A percentile compares a stretch with the other conserved stretches of the same genome.
These are phyloP conservation scores for Vinca minor DNA, from an alignment of 257 asterid species.

Conservation along the genomic window DNA sequence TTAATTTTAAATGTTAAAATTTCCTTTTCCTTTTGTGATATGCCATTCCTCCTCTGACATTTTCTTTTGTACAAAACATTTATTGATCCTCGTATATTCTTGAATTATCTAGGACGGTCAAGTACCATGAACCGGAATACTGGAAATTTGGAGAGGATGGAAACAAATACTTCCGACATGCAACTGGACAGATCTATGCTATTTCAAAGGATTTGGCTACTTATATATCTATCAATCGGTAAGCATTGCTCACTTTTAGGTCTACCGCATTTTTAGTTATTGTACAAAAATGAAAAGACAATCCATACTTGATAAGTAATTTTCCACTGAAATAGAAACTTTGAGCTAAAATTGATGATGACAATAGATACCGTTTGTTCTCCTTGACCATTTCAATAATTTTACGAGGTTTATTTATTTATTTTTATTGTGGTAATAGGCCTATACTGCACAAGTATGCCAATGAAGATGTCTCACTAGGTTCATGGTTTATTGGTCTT, in stretches of 20 bases:
- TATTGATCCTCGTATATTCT: not conserved
- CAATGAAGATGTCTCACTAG: conserved; percentile 81
- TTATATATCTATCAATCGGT: conserved; percentile 93
- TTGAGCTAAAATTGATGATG: not conserved
- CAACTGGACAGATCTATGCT: conserved; percentile 96
- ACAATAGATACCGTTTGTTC: not conserved
- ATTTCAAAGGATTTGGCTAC: conserved; percentile 92
- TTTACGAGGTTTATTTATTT: conserved; percentile 3
- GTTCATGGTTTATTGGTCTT: conserved; percentile 86
- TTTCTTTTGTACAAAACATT: not conserved
- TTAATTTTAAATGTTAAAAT: too few species aligned
- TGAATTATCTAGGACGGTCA: conserved; percentile 49
- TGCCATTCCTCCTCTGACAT: not conserved
- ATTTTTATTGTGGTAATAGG: conserved; percentile 43
- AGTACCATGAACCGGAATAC: conserved; percentile 92
- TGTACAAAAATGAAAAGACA: not conserved
- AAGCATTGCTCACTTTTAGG: conserved; percentile 19
- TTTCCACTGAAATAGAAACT: not conserved
- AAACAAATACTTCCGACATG: conserved; percentile 89
- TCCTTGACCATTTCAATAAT: conserved; percentile 8
- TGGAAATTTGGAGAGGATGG: conserved; percentile 99
- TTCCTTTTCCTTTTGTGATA: not conserved
- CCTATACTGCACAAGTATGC: conserved; percentile 87
- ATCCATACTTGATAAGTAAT: too few species aligned
- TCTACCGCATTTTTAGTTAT: not conserved